phyloP scores from a whole-genome alignment of 139 green algal genomes.

The Desmodesmus armatus region DNA sequence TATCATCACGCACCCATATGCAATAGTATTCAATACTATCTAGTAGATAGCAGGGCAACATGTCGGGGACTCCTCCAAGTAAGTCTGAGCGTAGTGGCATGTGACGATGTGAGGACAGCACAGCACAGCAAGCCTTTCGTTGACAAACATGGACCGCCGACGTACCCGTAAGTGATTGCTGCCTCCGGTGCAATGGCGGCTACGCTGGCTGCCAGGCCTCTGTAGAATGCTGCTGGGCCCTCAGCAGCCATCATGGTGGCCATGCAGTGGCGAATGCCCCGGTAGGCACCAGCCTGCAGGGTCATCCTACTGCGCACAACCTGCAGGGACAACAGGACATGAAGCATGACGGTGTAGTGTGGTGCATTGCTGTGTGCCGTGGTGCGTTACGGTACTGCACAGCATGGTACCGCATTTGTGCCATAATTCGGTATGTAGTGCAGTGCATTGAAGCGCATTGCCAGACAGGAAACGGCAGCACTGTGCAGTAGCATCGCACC shows the following conservation, averaged over 20 bases:
- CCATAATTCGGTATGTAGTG: too few relatives aligned
- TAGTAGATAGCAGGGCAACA: too few relatives aligned
- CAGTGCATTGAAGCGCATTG: too few relatives aligned
- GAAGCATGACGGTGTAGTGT: not conserved
- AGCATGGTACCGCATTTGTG: too few relatives aligned
- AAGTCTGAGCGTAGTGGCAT: too few relatives aligned
- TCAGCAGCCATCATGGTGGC: conserved; percentile 60
- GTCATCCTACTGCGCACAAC: conserved; percentile 67
- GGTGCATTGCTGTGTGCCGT: not conserved
- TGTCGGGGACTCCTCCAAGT: too few relatives aligned
- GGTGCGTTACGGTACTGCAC: too few relatives aligned
- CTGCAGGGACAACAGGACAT: conserved; percentile 18
- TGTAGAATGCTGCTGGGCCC: conserved; percentile 76
- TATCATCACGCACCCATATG: too few relatives aligned
- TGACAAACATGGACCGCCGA: not conserved
- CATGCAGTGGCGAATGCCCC: conserved; percentile 55
- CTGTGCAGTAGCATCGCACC: too few relatives aligned
- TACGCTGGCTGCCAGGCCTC: conserved; percentile 74
- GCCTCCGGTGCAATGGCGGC: conserved; percentile 87
- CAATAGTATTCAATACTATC: too few relatives aligned
- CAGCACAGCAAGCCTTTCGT: not conserved
- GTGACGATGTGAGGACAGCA: not conserved
- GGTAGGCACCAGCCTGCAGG: conserved; percentile 39
- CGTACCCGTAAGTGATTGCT: conserved; percentile 85
- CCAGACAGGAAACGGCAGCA: too few relatives aligned